These are phyloP conservation scores for Carpinus viminea DNA, from an alignment of 306 rosid genomes.

Conservation along the genomic window DNA sequence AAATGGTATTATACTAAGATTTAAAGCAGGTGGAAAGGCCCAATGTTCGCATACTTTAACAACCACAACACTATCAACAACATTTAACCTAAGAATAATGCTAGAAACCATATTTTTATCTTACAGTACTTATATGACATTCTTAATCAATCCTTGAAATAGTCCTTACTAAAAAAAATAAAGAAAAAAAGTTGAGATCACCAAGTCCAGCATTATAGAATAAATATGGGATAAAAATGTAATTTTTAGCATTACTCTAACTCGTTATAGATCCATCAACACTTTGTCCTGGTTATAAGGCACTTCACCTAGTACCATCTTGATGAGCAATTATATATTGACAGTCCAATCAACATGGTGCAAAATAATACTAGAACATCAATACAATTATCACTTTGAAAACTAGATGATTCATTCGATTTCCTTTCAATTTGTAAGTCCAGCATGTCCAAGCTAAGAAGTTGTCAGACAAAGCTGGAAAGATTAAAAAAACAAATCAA, in stretches of 20 bases:
- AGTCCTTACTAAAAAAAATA: no score
- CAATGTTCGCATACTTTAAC: not conserved
- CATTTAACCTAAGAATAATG: no score
- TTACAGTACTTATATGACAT: no score
- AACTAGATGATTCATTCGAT: constrained; percentile 16
- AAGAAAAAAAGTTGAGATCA: no score
- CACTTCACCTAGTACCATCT: not conserved
- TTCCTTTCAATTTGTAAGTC: constrained; percentile 6
- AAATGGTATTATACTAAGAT: not conserved
- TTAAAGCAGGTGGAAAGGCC: not conserved
- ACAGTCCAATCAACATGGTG: not conserved
- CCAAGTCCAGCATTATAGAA: no score
- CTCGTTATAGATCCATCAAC: not conserved
- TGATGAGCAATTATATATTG: not conserved
- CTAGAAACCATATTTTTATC: no score
- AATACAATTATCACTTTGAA: not conserved
- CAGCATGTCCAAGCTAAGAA: constrained; percentile 37
- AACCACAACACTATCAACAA: no score
- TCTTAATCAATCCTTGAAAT: no score
- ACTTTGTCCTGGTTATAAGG: not conserved
- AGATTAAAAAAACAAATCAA: constrained; percentile 15
- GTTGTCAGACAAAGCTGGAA: constrained; percentile 18
- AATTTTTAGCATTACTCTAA: no score
- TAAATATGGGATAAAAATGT: no score
- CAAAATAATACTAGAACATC: constrained; percentile 13